A percentile compares a stretch with the other conserved stretches of the same genome.
phyloP scores from a whole-genome alignment of 768 basidiomycete species.

The Amyloporia xantha region DNA sequence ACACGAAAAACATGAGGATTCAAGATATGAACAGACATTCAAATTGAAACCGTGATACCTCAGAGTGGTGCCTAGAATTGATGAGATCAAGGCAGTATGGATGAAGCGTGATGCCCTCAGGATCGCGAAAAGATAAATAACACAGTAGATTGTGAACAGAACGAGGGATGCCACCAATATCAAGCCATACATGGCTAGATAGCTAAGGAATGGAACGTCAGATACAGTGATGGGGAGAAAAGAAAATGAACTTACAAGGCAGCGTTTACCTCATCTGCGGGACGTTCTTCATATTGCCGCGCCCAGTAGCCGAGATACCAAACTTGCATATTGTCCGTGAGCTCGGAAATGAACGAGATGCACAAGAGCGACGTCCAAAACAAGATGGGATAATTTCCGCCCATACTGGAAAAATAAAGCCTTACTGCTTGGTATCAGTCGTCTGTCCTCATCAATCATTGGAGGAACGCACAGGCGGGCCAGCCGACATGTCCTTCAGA shows the following conservation, averaged over 20 bases:
- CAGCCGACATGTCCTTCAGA: constrained; percentile 53
- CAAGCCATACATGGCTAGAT: constrained; percentile 36
- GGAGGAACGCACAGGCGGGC: constrained; percentile 25
- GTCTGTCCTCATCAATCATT: no score
- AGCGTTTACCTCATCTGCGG: constrained; percentile 11
- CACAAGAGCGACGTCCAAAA: constrained; percentile 25
- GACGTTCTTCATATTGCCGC: constrained; percentile 14
- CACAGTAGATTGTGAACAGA: constrained; percentile 27
- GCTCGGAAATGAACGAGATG: constrained; percentile 16
- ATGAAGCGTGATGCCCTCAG: constrained; percentile 50
- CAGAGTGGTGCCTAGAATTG: constrained; percentile 53
- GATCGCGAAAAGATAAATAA: constrained; percentile 37
- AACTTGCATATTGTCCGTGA: constrained; percentile 19
- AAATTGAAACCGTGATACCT: constrained; percentile 37
- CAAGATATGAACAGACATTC: background rate
- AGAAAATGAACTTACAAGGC: constrained; percentile 9
- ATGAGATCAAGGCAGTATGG: constrained; percentile 43
- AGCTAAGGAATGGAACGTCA: constrained; percentile 28
- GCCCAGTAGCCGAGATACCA: constrained; percentile 37
- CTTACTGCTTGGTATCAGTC: constrained; percentile 20
- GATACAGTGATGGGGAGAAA: background rate
- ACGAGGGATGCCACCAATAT: constrained; percentile 27
- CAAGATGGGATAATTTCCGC: constrained; percentile 20
- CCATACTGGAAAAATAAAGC: constrained; percentile 20
- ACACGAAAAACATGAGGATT: background rate